A percentile compares a stretch with the other conserved stretches of the same genome.
Evolutionary conservation across 495 filamentous ascomycete species (phyloP).

Genomic region (Aspergillus nidulans): DNA sequence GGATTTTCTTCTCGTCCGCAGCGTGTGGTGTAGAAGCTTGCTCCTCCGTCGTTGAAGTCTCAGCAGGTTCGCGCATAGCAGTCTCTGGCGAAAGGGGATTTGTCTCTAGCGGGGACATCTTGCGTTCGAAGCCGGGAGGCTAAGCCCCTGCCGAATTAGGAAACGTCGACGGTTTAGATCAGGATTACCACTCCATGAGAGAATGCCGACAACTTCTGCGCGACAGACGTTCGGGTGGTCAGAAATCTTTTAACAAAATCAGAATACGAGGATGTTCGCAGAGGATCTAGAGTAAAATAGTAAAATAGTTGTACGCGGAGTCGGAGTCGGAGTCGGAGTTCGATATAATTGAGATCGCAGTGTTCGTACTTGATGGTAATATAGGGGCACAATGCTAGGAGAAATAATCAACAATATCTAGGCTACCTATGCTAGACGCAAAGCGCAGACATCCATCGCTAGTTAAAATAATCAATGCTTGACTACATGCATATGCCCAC

Average conservation of each 20-base stretch:
- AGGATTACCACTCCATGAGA: conserved; percentile 13
- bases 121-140: not conserved
- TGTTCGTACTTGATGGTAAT: not conserved
- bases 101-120: conserved; percentile 9
- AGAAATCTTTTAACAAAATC: not conserved
- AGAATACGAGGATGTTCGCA: not conserved
- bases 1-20: conserved; percentile 12
- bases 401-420: not conserved
- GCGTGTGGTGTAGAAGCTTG: not conserved
- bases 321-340: not conserved
- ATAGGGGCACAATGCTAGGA: not conserved
- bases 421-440: not conserved
- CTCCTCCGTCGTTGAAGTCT: conserved; percentile 5
- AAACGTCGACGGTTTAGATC: not conserved
- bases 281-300: not conserved
- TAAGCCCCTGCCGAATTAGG: not conserved
- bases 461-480: not conserved
- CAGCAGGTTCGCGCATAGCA: conserved; percentile 10
- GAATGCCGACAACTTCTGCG: not conserved
- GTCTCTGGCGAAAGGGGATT: not conserved
- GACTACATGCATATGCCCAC: not conserved
- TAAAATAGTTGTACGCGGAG: too few species aligned
- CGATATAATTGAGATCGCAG: not conserved
- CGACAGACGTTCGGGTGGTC: not conserved
- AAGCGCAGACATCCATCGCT: not conserved